These are phyloP conservation scores for Gossypioides kirkii DNA, from an alignment of 345 rosid species.

Conservation along the genomic window DNA sequence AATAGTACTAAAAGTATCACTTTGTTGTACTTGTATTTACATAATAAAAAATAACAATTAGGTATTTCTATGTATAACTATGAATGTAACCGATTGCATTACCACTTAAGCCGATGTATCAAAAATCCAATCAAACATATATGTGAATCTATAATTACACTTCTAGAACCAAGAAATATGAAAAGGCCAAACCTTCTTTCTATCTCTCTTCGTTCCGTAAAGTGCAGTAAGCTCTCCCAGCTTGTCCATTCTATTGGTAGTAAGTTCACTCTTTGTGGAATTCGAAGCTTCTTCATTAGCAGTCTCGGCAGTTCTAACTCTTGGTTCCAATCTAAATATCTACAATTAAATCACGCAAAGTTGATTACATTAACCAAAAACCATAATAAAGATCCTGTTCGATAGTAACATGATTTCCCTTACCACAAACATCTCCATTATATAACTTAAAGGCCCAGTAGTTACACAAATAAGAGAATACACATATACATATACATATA, in stretches of 20 bases:
- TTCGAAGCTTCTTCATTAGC: conserved; percentile 31
- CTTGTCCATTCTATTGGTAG: conserved; percentile 18
- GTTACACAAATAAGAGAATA: too few relatives aligned
- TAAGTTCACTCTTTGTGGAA: conserved; percentile 20
- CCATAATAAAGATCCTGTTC: background rate
- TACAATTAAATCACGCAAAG: background rate
- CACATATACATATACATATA: too few relatives aligned
- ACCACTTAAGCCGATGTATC: background rate
- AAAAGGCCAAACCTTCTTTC: conserved; percentile 34
- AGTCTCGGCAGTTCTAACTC: conserved; percentile 23
- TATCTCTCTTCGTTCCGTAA: conserved; percentile 49
- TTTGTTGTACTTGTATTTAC: too few relatives aligned
- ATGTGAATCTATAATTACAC: background rate
- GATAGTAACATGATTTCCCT: background rate
- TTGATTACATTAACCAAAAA: background rate
- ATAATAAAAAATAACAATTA: too few relatives aligned
- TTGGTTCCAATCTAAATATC: conserved; percentile 65
- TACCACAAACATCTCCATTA: background rate
- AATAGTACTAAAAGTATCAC: background rate
- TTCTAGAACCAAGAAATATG: background rate
- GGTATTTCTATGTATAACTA: too few relatives aligned
- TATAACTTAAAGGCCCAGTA: background rate
- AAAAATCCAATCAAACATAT: background rate
- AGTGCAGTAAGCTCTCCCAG: conserved; percentile 16
- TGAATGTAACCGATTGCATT: background rate